phyloP scores from a whole-genome alignment of 2,329 filamentous ascomycete species.

The Didymella keratinophila region DNA sequence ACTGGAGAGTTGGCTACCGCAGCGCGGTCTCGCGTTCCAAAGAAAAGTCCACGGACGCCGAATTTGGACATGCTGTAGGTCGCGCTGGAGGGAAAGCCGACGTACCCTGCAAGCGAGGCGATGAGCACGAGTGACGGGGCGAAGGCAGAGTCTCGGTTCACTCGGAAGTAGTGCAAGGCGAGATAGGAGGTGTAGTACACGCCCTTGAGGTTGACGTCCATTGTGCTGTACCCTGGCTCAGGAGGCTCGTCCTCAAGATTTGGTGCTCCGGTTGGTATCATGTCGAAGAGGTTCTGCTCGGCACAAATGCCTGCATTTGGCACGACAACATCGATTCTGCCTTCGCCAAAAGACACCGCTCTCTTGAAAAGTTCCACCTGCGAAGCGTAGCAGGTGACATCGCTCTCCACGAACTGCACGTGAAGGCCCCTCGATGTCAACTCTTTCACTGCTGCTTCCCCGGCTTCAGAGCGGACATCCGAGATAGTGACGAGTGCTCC shows the following conservation, averaged over 20 bases:
- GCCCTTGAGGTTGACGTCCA: conserved; percentile 35
- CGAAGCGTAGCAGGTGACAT: conserved; percentile 42
- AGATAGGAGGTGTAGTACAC: conserved; percentile 38
- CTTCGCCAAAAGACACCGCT: conserved; percentile 35
- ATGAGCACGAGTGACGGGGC: conserved; percentile 31
- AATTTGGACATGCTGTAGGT: conserved; percentile 43
- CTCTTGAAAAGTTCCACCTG: conserved; percentile 43
- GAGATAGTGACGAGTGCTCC: conserved; percentile 39
- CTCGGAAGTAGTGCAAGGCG: conserved; percentile 37
- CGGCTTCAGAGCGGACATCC: conserved; percentile 30
- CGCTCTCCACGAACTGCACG: conserved; percentile 42
- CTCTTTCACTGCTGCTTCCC: conserved; percentile 17
- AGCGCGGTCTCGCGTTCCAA: conserved; percentile 30
- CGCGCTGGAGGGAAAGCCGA: conserved; percentile 31
- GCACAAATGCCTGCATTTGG: conserved; percentile 42
- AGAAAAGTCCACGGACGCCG: conserved; percentile 39
- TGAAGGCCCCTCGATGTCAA: conserved; percentile 26
- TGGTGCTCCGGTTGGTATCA: conserved; percentile 21
- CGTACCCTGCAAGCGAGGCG: conserved; percentile 34
- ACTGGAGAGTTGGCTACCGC: conserved; percentile 20
- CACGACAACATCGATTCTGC: conserved; percentile 43
- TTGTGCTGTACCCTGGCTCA: conserved; percentile 25
- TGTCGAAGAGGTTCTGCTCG: conserved; percentile 35
- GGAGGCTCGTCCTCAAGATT: conserved; percentile 27
- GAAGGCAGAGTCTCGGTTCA: conserved; percentile 30